Conservation (phyloP, 1,139 yeast genomes). For the Pichia terricola region DNA sequence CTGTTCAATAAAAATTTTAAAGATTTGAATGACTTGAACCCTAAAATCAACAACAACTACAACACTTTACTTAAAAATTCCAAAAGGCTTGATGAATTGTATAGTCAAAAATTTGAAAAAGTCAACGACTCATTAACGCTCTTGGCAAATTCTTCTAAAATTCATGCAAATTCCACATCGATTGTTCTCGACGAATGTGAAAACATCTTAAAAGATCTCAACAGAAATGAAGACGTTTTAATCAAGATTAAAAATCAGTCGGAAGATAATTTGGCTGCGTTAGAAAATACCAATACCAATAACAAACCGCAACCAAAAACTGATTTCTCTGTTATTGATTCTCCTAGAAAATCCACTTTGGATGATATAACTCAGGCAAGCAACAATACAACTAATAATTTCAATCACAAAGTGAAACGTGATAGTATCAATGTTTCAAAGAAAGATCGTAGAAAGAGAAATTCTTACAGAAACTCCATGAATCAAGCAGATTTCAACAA, state of each 20-base stretch:
- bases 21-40: constrained; percentile 31
- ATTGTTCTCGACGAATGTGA: constrained; percentile 24
- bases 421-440: constrained; percentile 1
- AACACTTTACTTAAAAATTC: constrained; percentile 17
- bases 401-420: background rate
- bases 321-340: background rate
- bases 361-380: background rate
- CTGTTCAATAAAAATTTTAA: constrained; percentile 27
- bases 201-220: constrained; percentile 20
- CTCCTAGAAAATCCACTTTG: constrained; percentile 1
- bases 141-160: constrained; percentile 37
- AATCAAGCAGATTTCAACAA: constrained; percentile 4
- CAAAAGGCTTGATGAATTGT: constrained; percentile 25
- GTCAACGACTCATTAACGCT: constrained; percentile 35
- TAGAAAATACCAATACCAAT: constrained; percentile 1
- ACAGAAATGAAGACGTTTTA: constrained; percentile 18
- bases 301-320: too few relatives aligned
- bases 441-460: constrained; percentile 3
- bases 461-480: constrained; percentile 5
- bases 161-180: constrained; percentile 33
- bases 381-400: background rate
- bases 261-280: constrained; percentile 4
- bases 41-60: constrained; percentile 34
- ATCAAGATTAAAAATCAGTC: constrained; percentile 10
- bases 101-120: constrained; percentile 38